Percentiles rank a stretch among this genome's conserved stretches.
These are phyloP conservation scores for Fomitopsis serialis DNA, from an alignment of 768 basidiomycete species.

Conservation along the genomic window DNA sequence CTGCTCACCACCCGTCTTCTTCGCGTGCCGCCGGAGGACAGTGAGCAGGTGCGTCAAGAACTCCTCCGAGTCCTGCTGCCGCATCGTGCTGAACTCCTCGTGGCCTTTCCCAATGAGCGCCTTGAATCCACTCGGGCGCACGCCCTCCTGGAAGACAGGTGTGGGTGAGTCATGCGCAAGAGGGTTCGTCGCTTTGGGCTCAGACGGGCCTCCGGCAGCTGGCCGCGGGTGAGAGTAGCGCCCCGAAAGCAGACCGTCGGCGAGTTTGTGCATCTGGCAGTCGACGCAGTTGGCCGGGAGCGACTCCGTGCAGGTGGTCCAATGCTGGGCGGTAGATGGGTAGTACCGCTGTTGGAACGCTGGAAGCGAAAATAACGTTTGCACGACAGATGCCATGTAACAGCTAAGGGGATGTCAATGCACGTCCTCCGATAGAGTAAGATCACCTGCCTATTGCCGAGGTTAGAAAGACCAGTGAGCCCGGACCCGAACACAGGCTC, in stretches of 20 bases:
- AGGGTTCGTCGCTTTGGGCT: slow-evolving; percentile 23
- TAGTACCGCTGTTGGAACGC: slow-evolving; percentile 73
- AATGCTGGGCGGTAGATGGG: slow-evolving; percentile 45
- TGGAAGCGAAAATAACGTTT: slow-evolving; percentile 78
- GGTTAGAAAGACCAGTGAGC: slow-evolving; percentile 83
- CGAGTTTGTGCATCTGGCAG: slow-evolving; percentile 91
- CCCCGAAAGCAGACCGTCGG: slow-evolving; percentile 89
- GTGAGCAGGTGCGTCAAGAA: slow-evolving; percentile 82
- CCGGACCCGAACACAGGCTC: slow-evolving; percentile 87
- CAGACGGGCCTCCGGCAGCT: slow-evolving; percentile 16
- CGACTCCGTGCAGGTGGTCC: slow-evolving; percentile 51
- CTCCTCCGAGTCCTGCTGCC: slow-evolving; percentile 95
- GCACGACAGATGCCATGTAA: slow-evolving; percentile 94
- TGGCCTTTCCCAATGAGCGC: slow-evolving; percentile 88
- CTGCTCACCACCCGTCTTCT: slow-evolving; percentile 38
- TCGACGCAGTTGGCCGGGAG: slow-evolving; percentile 86
- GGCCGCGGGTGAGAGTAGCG: slow-evolving; percentile 70
- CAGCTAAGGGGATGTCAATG: slow-evolving; percentile 49
- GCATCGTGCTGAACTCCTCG: slow-evolving; percentile 92
- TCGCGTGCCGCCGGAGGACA: slow-evolving; percentile 60
- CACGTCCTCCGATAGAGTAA: background rate
- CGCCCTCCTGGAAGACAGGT: slow-evolving; percentile 76
- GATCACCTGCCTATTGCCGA: slow-evolving; percentile 73
- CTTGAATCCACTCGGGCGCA: slow-evolving; percentile 83
- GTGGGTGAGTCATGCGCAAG: slow-evolving; percentile 32